Base-by-base conservation (phyloP, 352 stramenopile species). In the Pythium plurisporium region DNA sequence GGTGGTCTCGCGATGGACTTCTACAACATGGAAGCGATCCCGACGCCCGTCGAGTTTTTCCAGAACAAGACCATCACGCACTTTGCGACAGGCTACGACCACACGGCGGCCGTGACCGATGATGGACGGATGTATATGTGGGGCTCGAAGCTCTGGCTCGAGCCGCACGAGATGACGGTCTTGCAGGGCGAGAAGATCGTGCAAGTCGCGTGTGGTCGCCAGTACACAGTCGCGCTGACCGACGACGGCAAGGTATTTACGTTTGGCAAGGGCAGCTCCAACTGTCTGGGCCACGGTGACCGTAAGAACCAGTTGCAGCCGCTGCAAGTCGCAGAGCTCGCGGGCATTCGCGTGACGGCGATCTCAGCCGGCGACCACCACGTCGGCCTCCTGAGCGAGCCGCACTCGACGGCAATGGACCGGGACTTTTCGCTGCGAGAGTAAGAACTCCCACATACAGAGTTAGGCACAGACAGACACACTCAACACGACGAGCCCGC, bases 11-110 rank as follows among this genome's bases (percentile, higher is more conserved):
- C 83, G 22, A 95, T 98, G 79, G 91, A 98, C 59, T 82, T 97
- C 30, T 97, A 97, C 81, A 91, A 92, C 70, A 96, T 97, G 74
- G 91, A 98, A 65, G 86, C 89, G 20, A 90, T 97, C 61, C 91
- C 91, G n/a, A 82, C 87, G 41, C 72, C 86, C 26, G 74, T 96
- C 6, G 83, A 95, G 55, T 74, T 73, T 38, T 92, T 96, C 59
- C 69, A 64, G 37, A 74, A 77, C 45, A 38, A 78, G 41, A 69
- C 51, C 20, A 74, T 96, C 6, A 87, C 83, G 47, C 79, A 97
- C 62, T 90, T 99, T 42, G 86, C 89, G 15, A 95, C 96, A 4
- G 96, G 96, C 23, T 86, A 97, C 57, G 89, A 93, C 56, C 96
- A 99, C 74, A 91, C 92, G 65, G 82, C 80, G 2, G 80, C 79